Percentiles rank a stretch among this genome's conserved stretches.
These are phyloP conservation scores for Grosmannia clavigera DNA, from an alignment of 2,329 filamentous ascomycete genomes.

Conservation along the genomic window DNA sequence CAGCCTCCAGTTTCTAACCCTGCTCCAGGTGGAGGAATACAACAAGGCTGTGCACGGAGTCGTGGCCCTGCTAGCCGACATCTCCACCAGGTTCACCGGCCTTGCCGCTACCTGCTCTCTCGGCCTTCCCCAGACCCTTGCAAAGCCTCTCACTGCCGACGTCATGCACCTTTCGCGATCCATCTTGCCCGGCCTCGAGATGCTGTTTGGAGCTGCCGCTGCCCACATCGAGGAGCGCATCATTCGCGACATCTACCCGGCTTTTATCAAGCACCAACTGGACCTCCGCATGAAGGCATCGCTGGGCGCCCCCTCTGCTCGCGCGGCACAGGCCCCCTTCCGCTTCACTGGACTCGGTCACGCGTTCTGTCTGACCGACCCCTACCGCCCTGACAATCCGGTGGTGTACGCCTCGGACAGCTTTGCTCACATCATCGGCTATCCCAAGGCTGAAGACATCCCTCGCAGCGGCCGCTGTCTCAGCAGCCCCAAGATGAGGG, in stretches of 20 bases:
- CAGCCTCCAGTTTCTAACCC: slow-evolving; percentile 7
- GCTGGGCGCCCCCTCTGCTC: slow-evolving; percentile 20
- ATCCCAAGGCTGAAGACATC: slow-evolving; percentile 32
- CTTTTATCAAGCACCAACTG: slow-evolving; percentile 38
- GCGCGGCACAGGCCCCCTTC: slow-evolving; percentile 16
- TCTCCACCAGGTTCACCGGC: slow-evolving; percentile 22
- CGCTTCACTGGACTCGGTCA: slow-evolving; percentile 36
- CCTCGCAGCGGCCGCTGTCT: slow-evolving; percentile 35
- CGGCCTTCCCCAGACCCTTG: slow-evolving; percentile 27
- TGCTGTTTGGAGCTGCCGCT: slow-evolving; percentile 27
- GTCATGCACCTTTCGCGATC: slow-evolving; percentile 31
- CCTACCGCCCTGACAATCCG: slow-evolving; percentile 34
- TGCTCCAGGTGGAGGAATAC: slow-evolving; percentile 30
- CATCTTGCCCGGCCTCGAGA: slow-evolving; percentile 31
- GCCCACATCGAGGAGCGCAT: slow-evolving; percentile 28
- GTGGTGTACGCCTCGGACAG: slow-evolving; percentile 37
- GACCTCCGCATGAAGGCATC: slow-evolving; percentile 30
- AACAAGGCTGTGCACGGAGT: slow-evolving; percentile 27
- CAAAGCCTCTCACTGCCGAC: slow-evolving; percentile 29
- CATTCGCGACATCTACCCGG: slow-evolving; percentile 31
- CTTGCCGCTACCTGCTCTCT: slow-evolving; percentile 27
- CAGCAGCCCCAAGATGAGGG: slow-evolving; percentile 29
- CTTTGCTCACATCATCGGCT: slow-evolving; percentile 35
- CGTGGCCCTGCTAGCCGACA: slow-evolving; percentile 23
- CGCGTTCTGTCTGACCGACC: slow-evolving; percentile 46